Conservation (phyloP, 345 rosid genomes). For the Balakata baccata region DNA sequence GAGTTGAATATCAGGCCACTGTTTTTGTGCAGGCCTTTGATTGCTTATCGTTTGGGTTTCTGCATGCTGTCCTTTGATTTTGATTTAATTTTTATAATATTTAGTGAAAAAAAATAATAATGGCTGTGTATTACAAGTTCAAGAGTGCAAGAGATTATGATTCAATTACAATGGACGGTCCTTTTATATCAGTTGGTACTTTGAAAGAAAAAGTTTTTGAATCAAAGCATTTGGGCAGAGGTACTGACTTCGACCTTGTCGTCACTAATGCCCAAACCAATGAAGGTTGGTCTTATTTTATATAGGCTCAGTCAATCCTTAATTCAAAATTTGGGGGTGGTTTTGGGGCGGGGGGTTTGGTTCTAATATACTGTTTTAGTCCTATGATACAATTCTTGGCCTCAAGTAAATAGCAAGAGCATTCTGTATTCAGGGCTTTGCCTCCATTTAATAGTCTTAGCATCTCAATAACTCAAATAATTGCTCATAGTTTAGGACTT, state of each 20-base stretch:
- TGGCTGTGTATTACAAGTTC: constrained; percentile 99
- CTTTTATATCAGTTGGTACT: constrained; percentile 92
- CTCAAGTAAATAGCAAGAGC: constrained; percentile 3
- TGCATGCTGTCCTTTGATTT: constrained; percentile 9
- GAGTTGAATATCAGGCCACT: constrained; percentile 27
- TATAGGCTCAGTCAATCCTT: background rate
- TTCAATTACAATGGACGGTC: constrained; percentile 90
- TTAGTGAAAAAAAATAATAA: constrained; percentile 21
- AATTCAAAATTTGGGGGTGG: constrained; percentile 1
- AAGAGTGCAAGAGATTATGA: constrained; percentile 99
- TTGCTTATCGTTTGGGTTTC: background rate
- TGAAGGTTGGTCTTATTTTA: constrained; percentile 82
- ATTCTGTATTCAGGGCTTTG: constrained; percentile 9
- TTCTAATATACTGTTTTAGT: background rate
- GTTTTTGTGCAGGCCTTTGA: constrained; percentile 19
- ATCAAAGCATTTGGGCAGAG: constrained; percentile 99
- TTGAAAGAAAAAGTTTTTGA: constrained; percentile 98
- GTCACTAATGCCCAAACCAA: constrained; percentile 98
- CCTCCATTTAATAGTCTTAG: background rate
- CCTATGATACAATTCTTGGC: background rate
- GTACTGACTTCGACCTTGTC: constrained; percentile 95
- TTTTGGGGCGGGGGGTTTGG: background rate
- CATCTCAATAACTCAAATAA: constrained; percentile 3
- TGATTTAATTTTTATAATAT: background rate
- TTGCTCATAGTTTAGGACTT: background rate